Evolutionary conservation across 768 basidiomycete genomes (phyloP).

Genomic region (Lentinula boryana): DNA sequence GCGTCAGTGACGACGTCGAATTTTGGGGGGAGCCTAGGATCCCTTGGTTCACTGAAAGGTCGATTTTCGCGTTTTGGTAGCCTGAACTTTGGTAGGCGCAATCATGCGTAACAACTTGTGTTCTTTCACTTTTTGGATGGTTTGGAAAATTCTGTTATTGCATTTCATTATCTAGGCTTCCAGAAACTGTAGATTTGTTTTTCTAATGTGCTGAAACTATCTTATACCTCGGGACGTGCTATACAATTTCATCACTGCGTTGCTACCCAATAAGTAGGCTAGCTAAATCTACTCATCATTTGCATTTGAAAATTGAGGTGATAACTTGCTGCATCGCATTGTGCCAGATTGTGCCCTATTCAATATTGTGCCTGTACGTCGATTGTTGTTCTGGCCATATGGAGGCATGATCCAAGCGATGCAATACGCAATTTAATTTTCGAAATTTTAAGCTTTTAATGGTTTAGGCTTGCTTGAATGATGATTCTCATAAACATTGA

Average conservation of each 20-base stretch:
- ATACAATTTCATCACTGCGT: too few relatives aligned
- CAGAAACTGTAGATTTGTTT: background rate
- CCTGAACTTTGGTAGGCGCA: slow-evolving; percentile 57
- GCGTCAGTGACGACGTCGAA: slow-evolving; percentile 60
- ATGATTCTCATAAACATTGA: background rate
- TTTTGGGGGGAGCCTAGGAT: slow-evolving; percentile 52
- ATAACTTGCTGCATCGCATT: too few relatives aligned
- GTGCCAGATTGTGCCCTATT: background rate
- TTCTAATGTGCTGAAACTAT: background rate
- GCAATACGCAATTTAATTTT: background rate
- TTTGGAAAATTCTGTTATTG: slow-evolving; percentile 9
- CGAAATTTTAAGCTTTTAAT: background rate
- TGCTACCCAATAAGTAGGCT: too few relatives aligned
- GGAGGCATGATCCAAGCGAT: background rate
- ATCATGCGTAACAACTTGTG: background rate
- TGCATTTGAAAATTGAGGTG: too few relatives aligned
- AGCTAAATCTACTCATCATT: too few relatives aligned
- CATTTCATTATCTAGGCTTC: background rate
- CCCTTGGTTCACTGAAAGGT: slow-evolving; percentile 57
- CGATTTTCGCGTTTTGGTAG: slow-evolving; percentile 76
- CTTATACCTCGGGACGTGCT: background rate
- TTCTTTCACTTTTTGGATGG: slow-evolving; percentile 2
- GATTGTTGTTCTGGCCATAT: background rate
- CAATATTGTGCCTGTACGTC: background rate
- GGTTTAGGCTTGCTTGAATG: background rate